Percentiles rank a stretch among this genome's conserved stretches.
Evolutionary conservation across 2,329 filamentous ascomycete species (phyloP).

Genomic region (Fusarium acutatum): DNA sequence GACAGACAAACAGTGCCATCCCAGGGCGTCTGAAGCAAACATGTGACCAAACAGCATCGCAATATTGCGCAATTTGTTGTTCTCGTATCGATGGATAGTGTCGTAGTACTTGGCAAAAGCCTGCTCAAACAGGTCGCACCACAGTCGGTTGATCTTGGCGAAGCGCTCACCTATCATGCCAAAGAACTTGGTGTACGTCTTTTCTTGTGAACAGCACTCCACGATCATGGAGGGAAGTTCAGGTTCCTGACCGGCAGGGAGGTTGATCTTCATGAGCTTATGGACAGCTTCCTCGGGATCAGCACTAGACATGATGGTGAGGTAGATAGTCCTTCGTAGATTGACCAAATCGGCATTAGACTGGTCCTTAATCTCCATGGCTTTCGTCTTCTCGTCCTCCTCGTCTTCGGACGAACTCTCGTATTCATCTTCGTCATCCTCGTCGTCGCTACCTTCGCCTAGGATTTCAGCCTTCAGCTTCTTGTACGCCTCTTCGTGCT

Average conservation of each 20-base stretch:
- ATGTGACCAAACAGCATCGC: conserved; percentile 95
- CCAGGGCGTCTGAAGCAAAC: conserved; percentile 85
- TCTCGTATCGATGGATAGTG: conserved; percentile 96
- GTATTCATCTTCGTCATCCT: conserved; percentile 68
- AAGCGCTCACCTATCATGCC: conserved; percentile 94
- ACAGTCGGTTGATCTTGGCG: conserved; percentile 93
- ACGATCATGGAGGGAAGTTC: conserved; percentile 97
- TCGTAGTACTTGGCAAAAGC: conserved; percentile 94
- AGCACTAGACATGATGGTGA: conserved; percentile 96
- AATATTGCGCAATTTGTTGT: conserved; percentile 93
- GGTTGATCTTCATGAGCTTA: conserved; percentile 93
- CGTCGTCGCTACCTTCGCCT: conserved; percentile 88
- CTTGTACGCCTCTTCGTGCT: conserved; percentile 89
- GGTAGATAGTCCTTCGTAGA: conserved; percentile 90
- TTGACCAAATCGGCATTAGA: conserved; percentile 96
- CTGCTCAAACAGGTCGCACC: conserved; percentile 92
- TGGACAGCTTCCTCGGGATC: conserved; percentile 97
- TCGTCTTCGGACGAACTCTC: conserved; percentile 77
- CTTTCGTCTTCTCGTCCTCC: conserved; percentile 80
- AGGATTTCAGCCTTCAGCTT: conserved; percentile 92
- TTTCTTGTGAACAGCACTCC: conserved; percentile 95
- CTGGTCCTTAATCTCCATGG: conserved; percentile 96
- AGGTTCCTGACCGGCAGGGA: conserved; percentile 85
- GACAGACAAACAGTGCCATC: conserved; percentile 87
- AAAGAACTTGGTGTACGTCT: conserved; percentile 97